These are phyloP conservation scores for Ganoderma meredithae DNA, from an alignment of 1,284 basidiomycete genomes.

Conservation along the genomic window DNA sequence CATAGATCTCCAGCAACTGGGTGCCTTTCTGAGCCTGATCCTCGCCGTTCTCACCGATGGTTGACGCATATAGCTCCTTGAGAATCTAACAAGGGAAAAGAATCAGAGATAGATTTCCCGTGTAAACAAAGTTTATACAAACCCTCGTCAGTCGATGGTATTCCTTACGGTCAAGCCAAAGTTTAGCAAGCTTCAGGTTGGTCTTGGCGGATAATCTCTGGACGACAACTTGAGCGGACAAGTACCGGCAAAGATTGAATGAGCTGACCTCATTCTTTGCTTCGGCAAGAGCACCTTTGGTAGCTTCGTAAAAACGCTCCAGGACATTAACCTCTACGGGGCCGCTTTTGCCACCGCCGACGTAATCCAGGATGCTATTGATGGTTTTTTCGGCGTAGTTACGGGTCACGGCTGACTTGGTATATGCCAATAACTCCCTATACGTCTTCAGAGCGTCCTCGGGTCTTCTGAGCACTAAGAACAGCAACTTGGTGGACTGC, in stretches of 20 bases:
- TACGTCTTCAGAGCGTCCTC: constrained; percentile 90
- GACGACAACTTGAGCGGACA: constrained; percentile 7
- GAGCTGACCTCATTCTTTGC: constrained; percentile 92
- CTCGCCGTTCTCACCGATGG: constrained; percentile 70
- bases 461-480: constrained; percentile 80
- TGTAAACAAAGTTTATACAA: not conserved
- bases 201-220: constrained; percentile 95
- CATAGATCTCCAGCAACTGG: constrained; percentile 96
- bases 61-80: constrained; percentile 75
- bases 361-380: constrained; percentile 98
- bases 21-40: constrained; percentile 92
- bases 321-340: constrained; percentile 87
- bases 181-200: constrained; percentile 95
- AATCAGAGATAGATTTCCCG: not conserved
- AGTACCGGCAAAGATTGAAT: not conserved
- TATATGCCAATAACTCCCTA: constrained; percentile 87
- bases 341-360: constrained; percentile 90
- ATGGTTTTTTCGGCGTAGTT: constrained; percentile 98
- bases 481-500: constrained; percentile 96
- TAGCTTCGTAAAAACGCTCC: constrained; percentile 95
- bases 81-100: constrained; percentile 58
- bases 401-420: constrained; percentile 89
- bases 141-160: constrained; percentile 84
- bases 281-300: constrained; percentile 89
- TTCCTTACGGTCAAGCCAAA: constrained; percentile 97